phyloP scores from a whole-genome alignment of 352 stramenopile genomes.

The Phytophthora fragariaefolia region DNA sequence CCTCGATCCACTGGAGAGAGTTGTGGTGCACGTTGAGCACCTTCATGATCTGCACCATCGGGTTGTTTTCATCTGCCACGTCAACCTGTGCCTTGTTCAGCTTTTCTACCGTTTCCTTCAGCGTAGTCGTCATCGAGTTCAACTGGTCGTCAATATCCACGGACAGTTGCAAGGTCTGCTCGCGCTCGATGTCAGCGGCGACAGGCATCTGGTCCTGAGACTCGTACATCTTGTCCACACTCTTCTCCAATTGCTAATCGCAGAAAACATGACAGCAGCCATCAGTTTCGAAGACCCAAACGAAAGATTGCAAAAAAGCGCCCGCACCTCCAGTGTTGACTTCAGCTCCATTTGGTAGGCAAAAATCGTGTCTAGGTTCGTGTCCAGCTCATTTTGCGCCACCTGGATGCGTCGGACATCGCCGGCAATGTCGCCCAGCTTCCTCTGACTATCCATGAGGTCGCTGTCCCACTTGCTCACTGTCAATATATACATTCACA shows the following conservation, averaged over 20 bases:
- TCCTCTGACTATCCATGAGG: conserved; percentile 87
- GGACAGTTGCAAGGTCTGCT: conserved; percentile 87
- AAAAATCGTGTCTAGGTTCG: conserved; percentile 89
- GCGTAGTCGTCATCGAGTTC: conserved; percentile 86
- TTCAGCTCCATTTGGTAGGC: conserved; percentile 91
- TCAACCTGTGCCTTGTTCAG: conserved; percentile 86
- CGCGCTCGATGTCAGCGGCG: conserved; percentile 84
- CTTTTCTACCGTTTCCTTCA: conserved; percentile 90
- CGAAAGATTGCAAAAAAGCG: background rate
- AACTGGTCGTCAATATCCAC: conserved; percentile 89
- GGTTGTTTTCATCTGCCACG: conserved; percentile 73
- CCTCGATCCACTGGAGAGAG: conserved; percentile 88
- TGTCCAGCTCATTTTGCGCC: conserved; percentile 86
- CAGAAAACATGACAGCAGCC: background rate
- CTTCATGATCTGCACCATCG: conserved; percentile 90
- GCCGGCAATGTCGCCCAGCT: conserved; percentile 82
- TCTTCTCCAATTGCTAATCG: conserved; percentile 84
- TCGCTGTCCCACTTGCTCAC: conserved; percentile 88
- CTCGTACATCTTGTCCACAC: conserved; percentile 92
- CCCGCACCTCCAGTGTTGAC: conserved; percentile 80
- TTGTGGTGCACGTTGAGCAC: conserved; percentile 91
- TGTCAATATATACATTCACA: conserved; percentile 25
- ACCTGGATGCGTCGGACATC: conserved; percentile 88
- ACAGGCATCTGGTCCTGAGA: conserved; percentile 86
- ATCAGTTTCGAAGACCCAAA: conserved; percentile 1